Evolutionary conservation across 1,284 basidiomycete genomes (phyloP), one percentile per base, ranked within the genome.

Genomic region (Cutaneotrichosporon spelunceum): DNA sequence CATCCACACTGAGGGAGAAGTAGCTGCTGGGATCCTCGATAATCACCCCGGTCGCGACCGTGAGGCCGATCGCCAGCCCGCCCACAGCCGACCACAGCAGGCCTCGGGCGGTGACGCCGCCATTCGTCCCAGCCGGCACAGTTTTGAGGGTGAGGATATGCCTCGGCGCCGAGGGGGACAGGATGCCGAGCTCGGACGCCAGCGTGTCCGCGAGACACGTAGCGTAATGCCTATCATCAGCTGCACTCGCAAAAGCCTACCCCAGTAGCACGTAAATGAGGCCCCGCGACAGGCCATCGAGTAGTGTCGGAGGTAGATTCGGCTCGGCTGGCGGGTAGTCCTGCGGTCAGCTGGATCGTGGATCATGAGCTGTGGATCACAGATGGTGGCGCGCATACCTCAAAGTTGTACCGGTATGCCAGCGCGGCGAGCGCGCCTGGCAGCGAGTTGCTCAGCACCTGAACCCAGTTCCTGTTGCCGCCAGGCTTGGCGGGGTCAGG

Each of bases 91-190:
- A 91, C 10, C 88, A 87, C 2, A 85, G 63, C 0, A 90, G 90
- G 9, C 94, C 94, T 49, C 85, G 83, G 0, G 83, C 59, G 1
- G 90, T 90, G 65, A 97, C 83, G 0, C 84, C 94, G 10, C 94
- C 94, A 72, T 98, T 97, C 1, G 94, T 96, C 1, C 94, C 94
- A 0, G 88, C 87, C 1, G 93, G 93, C 0, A 94, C 91, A 0
- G 78, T 68, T 60, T 82, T 81, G 52, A 88, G 75, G 1, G 88
- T 91, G 2, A 91, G 91, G 68, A 92, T 84, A 30, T 93, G 84
- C 45, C 85, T 76, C 0, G 93, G 93, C 5, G 82, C 82, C 4
- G 84, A 82, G 19, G 74, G 75, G 21, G 90, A 88, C 53, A 92
- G 83, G 70, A 92, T 93, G 30, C 93, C 93, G 24, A 95, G 84